A percentile compares a stretch with the other conserved stretches of the same genome.
phyloP scores from a whole-genome alignment of 106 monocot genomes.

The Chionographis japonica region DNA sequence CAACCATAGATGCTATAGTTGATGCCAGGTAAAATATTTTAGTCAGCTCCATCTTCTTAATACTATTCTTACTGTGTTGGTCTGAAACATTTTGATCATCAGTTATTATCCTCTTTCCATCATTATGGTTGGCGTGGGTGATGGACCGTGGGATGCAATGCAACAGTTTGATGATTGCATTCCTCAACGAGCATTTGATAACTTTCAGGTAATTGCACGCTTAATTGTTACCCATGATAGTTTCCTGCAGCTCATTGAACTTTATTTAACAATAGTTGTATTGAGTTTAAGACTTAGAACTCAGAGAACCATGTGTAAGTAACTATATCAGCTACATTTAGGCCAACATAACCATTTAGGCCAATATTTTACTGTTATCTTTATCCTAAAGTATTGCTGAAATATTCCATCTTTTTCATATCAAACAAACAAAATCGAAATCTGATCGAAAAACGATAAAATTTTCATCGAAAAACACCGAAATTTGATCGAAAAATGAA shows the following conservation, averaged over 20 bases:
- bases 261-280: neutral
- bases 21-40: conserved; percentile 59
- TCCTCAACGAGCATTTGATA: conserved; percentile 85
- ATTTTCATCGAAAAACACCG: too few relatives aligned
- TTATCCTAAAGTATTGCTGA: too few relatives aligned
- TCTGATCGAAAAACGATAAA: too few relatives aligned
- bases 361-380: too few relatives aligned
- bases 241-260: neutral
- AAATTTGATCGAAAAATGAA: too few relatives aligned
- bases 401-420: too few relatives aligned
- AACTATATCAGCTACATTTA: too few relatives aligned
- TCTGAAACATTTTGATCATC: conserved; percentile 30
- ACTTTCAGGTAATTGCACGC: conserved; percentile 71
- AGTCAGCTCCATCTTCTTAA: neutral
- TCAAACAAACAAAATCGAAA: too few relatives aligned
- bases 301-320: too few relatives aligned
- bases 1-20: conserved; percentile 87
- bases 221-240: neutral
- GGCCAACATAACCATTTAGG: too few relatives aligned
- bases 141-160: conserved; percentile 98
- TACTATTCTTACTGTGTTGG: conserved; percentile 1
- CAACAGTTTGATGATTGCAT: conserved; percentile 91
- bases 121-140: conserved; percentile 97
- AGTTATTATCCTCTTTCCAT: conserved; percentile 94
- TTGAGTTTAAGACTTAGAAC: too few relatives aligned